Percentiles rank a stretch among this genome's conserved stretches.
Conservation (phyloP, 1,284 basidiomycete genomes). For the Wolfiporia cocos region DNA sequence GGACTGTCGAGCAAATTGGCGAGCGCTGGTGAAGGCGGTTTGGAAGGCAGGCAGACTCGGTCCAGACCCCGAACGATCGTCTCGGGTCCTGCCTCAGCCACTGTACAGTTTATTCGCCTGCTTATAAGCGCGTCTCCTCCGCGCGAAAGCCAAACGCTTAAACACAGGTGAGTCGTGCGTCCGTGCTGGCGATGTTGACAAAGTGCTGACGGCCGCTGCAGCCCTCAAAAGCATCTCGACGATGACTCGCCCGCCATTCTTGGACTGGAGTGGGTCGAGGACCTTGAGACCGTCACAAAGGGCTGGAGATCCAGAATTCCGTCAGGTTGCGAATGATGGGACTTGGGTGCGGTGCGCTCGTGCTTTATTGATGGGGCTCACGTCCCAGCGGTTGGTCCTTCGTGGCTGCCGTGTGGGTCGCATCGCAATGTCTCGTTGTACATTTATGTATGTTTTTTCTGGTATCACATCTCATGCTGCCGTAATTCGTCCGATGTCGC, state of each 20-base stretch:
- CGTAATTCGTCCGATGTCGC: no score
- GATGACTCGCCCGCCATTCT: conserved; percentile 66
- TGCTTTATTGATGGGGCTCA: conserved; percentile 28
- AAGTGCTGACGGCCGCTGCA: conserved; percentile 20
- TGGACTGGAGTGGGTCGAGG: conserved; percentile 73
- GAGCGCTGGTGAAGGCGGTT: conserved; percentile 17
- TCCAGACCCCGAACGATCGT: conserved; percentile 21
- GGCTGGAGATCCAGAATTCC: conserved; percentile 61
- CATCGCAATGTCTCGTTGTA: conserved; percentile 88
- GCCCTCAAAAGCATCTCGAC: conserved; percentile 84
- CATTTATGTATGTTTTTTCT: conserved; percentile 29
- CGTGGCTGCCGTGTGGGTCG: conserved; percentile 59
- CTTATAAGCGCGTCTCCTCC: conserved; percentile 16
- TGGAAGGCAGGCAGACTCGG: conserved; percentile 6
- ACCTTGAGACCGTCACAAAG: conserved; percentile 78
- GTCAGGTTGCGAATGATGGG: conserved; percentile 47
- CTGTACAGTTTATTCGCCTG: conserved; percentile 31
- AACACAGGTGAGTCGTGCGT: conserved; percentile 46
- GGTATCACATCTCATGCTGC: no score
- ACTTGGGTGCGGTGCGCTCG: conserved; percentile 80
- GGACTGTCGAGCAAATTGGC: conserved; percentile 19
- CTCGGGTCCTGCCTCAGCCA: conserved; percentile 27
- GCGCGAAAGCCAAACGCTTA: conserved; percentile 40
- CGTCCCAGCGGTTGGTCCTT: conserved; percentile 46
- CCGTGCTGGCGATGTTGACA: conserved; percentile 7